Conservation (phyloP, 768 basidiomycete genomes). For the Lactarius vividus region DNA sequence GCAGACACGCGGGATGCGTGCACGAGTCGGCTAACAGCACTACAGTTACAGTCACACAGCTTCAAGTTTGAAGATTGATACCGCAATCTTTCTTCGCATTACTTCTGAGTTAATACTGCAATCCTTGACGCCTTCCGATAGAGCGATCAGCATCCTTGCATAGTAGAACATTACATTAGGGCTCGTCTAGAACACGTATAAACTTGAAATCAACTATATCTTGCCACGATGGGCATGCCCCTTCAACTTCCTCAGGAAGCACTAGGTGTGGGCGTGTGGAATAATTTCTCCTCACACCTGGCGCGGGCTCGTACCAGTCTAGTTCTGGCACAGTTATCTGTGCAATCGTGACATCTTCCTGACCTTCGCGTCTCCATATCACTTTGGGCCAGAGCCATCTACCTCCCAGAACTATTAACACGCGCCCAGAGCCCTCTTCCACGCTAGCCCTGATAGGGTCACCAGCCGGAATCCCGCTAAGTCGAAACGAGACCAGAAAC, state of each 20-base stretch:
- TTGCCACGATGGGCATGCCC: constrained; percentile 7
- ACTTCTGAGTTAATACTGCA: background rate
- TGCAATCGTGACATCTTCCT: constrained; percentile 23
- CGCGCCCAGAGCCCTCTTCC: constrained; percentile 25
- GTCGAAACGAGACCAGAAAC: constrained; percentile 52
- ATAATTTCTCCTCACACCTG: constrained; percentile 10
- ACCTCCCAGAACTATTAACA: constrained; percentile 40
- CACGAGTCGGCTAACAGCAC: background rate
- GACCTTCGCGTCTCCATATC: constrained; percentile 28
- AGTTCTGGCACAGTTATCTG: constrained; percentile 17
- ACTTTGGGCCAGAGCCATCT: constrained; percentile 52
- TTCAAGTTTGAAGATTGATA: constrained; percentile 71
- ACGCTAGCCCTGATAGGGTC: constrained; percentile 35
- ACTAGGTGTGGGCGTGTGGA: background rate
- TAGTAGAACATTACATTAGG: constrained; percentile 12
- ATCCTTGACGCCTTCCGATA: background rate
- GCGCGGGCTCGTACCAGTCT: constrained; percentile 20
- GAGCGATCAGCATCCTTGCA: background rate
- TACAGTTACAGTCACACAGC: constrained; percentile 76
- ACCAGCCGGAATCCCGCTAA: constrained; percentile 42
- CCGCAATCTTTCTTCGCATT: background rate
- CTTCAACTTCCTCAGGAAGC: background rate
- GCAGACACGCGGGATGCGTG: background rate
- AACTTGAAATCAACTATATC: constrained; percentile 22
- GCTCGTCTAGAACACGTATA: constrained; percentile 27